A percentile compares a stretch with the other conserved stretches of the same genome.
phyloP scores from a whole-genome alignment of 2,329 filamentous ascomycete genomes.

The Fusarium robinianum region DNA sequence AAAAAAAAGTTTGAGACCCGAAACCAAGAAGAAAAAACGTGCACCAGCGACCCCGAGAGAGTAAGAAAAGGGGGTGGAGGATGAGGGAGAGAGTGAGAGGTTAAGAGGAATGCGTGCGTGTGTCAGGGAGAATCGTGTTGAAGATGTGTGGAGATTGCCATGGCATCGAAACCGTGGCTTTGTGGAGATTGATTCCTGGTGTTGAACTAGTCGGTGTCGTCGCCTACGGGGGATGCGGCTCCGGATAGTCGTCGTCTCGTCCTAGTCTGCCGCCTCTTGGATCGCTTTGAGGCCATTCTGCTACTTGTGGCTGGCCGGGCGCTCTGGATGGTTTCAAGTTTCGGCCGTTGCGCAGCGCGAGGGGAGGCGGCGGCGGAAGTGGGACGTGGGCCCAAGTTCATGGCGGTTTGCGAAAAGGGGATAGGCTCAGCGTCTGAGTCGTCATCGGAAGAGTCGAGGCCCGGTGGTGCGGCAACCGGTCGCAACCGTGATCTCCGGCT shows the following conservation, averaged over 20 bases:
- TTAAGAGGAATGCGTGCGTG: constrained; percentile 1
- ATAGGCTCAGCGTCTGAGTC: constrained; percentile 35
- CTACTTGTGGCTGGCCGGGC: constrained; percentile 41
- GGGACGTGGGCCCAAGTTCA: constrained; percentile 31
- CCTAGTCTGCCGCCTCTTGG: constrained; percentile 38
- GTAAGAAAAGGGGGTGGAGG: constrained; percentile 8
- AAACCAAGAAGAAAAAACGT: constrained; percentile 14
- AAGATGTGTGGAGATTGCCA: constrained; percentile 18
- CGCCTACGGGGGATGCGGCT: constrained; percentile 45
- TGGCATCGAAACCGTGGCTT: constrained; percentile 16
- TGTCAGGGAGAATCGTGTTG: constrained; percentile 16
- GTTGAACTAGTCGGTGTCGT: constrained; percentile 41
- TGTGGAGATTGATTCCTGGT: constrained; percentile 11
- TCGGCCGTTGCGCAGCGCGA: constrained; percentile 49
- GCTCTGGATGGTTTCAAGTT: constrained; percentile 53
- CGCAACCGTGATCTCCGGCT: constrained; percentile 36
- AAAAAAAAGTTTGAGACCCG: constrained; percentile 16
- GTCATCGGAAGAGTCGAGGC: constrained; percentile 42
- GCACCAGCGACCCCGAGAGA: constrained; percentile 17
- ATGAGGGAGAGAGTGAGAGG: constrained; percentile 6
- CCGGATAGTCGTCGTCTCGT: constrained; percentile 39
- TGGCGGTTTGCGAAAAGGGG: constrained; percentile 33
- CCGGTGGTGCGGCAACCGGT: constrained; percentile 39
- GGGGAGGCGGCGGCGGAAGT: constrained; percentile 29
- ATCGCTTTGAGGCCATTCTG: constrained; percentile 37